phyloP scores from a whole-genome alignment of 345 rosid genomes.

The Salix viminalis region DNA sequence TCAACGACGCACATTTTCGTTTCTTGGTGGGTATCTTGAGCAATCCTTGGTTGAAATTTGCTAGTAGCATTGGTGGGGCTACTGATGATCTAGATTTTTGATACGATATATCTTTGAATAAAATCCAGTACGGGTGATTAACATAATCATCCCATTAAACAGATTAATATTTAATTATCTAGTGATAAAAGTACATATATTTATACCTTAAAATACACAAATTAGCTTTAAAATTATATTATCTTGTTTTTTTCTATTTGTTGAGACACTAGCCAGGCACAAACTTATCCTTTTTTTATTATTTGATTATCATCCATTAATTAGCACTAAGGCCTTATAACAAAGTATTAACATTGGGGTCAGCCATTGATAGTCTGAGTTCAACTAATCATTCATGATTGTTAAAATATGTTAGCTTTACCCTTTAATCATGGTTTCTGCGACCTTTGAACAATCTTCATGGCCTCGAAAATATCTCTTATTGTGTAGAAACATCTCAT shows the following conservation, averaged over 20 bases:
- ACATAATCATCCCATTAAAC: neutral
- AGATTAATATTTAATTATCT: neutral
- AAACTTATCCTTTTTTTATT: neutral
- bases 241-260: too few relatives aligned
- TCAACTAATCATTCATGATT: neutral
- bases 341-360: neutral
- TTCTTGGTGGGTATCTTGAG: neutral
- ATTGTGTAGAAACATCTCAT: neutral
- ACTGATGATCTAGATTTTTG: neutral
- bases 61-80: neutral
- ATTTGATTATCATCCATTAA: neutral
- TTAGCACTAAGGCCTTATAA: neutral
- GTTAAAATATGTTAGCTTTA: neutral
- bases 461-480: neutral
- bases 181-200: too few relatives aligned
- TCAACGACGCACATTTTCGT: neutral
- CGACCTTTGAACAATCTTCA: neutral
- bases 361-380: neutral
- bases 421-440: neutral
- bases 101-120: neutral
- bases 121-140: neutral
- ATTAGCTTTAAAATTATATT: too few relatives aligned
- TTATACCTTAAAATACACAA: too few relatives aligned
- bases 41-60: neutral
- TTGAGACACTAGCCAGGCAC: too few relatives aligned